A percentile compares a stretch with the other conserved stretches of the same genome.
Conservation (phyloP, 257 asterid species). For the Hygrophila difformis region DNA sequence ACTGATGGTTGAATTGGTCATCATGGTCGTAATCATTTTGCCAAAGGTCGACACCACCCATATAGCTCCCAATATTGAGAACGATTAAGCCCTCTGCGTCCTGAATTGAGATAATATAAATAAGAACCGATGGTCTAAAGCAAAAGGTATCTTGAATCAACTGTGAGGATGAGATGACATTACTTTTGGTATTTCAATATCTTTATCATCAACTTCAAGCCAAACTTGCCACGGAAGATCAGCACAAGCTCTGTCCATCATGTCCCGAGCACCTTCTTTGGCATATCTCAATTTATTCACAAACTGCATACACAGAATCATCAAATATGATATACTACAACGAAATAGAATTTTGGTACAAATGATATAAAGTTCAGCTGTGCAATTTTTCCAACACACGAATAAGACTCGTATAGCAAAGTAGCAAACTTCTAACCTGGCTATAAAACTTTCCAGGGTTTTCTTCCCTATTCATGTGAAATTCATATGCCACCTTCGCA, state of each 20-base stretch:
- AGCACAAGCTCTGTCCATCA: conserved; percentile 86
- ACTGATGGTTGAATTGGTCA: conserved; percentile 63
- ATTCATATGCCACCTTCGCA: conserved; percentile 84
- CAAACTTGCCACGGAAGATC: conserved; percentile 91
- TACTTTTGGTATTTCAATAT: conserved; percentile 65
- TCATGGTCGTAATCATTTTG: conserved; percentile 73
- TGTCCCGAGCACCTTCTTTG: conserved; percentile 83
- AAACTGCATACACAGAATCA: conserved; percentile 42
- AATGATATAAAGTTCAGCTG: too few relatives aligned
- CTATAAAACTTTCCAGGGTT: conserved; percentile 68
- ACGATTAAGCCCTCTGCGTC: conserved; percentile 83
- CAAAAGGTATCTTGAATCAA: too few relatives aligned
- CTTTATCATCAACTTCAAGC: conserved; percentile 82
- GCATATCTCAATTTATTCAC: conserved; percentile 81
- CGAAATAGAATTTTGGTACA: too few relatives aligned
- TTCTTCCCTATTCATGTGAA: conserved; percentile 71
- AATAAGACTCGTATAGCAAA: too few relatives aligned
- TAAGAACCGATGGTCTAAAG: too few relatives aligned
- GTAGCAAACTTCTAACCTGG: conserved; percentile 47
- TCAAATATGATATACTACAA: conserved; percentile 13
- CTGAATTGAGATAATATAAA: conserved; percentile 30
- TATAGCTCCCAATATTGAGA: conserved; percentile 84
- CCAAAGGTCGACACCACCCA: conserved; percentile 96
- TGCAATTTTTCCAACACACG: too few relatives aligned
- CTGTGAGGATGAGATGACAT: too few relatives aligned